These are phyloP conservation scores for Sporothrix curviconia DNA, from an alignment of 2,329 filamentous ascomycete species.

Conservation along the genomic window DNA sequence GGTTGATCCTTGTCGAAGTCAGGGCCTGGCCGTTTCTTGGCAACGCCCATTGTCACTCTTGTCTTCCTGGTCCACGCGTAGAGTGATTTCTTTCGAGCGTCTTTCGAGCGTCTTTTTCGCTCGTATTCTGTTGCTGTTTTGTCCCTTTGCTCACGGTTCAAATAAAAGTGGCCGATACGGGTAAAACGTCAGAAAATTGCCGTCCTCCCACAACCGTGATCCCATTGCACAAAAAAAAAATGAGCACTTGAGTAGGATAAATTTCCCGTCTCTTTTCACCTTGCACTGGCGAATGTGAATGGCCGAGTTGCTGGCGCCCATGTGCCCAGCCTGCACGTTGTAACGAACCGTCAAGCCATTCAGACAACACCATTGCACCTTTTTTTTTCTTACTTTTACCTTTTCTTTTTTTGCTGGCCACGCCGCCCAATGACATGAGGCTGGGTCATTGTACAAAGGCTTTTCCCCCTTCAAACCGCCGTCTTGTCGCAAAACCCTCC, in stretches of 20 bases:
- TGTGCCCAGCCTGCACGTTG: not conserved
- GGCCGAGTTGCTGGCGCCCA: not conserved
- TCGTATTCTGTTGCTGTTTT: not conserved
- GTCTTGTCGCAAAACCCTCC: not conserved
- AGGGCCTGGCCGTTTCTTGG: not conserved
- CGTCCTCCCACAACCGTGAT: too few species aligned
- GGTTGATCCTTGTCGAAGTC: not conserved
- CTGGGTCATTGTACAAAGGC: not conserved
- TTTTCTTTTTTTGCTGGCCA: too few species aligned
- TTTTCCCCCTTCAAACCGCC: too few species aligned
- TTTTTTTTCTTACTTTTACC: too few species aligned
- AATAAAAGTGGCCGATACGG: not conserved
- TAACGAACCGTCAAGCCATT: not conserved
- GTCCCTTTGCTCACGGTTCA: not conserved
- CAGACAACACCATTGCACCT: not conserved
- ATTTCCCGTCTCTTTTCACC: not conserved
- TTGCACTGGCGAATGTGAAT: not conserved
- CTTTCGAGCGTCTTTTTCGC: not conserved
- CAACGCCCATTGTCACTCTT: not conserved
- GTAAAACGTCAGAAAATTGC: too few species aligned
- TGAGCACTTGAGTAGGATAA: not conserved
- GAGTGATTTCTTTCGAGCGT: too few species aligned
- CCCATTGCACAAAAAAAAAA: not conserved
- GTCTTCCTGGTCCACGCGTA: too few species aligned
- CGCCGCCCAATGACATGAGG: too few species aligned